A percentile compares a stretch with the other conserved stretches of the same genome.
These are phyloP conservation scores for Hypoxylon fragiforme DNA, from an alignment of 495 filamentous ascomycete genomes.

Conservation along the genomic window DNA sequence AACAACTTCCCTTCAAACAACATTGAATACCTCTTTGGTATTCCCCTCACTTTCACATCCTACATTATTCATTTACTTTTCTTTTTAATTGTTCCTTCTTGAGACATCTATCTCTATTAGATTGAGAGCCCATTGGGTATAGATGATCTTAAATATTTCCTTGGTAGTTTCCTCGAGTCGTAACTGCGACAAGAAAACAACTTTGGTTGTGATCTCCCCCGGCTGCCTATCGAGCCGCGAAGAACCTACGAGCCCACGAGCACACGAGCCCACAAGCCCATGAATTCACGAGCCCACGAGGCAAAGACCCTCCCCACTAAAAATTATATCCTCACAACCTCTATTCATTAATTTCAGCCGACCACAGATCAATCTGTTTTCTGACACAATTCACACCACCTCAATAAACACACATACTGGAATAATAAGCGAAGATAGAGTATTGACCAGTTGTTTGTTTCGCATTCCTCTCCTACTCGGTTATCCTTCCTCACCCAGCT, in stretches of 20 bases:
- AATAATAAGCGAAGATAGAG: slow-evolving; percentile 6
- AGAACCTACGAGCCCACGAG: not conserved
- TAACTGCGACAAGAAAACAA: too few relatives aligned
- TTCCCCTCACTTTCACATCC: not conserved
- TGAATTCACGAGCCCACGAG: not conserved
- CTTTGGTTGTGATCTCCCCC: not conserved
- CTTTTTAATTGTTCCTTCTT: too few relatives aligned
- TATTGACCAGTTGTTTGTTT: not conserved
- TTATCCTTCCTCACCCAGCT: slow-evolving; percentile 9
- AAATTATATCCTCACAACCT: too few relatives aligned
- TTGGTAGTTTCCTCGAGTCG: too few relatives aligned
- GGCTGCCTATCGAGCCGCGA: not conserved
- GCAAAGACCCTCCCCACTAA: too few relatives aligned
- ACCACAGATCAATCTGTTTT: not conserved
- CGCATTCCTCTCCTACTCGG: not conserved
- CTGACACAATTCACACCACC: not conserved
- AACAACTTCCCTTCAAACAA: not conserved
- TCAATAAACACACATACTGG: not conserved
- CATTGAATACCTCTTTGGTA: not conserved
- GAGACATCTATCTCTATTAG: too few relatives aligned
- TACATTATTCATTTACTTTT: not conserved
- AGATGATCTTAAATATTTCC: too few relatives aligned
- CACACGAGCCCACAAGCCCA: not conserved
- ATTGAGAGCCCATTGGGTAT: too few relatives aligned
- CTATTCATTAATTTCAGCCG: not conserved